Evolutionary conservation across 495 filamentous ascomycete genomes (phyloP), one percentile per base, ranked within the genome.

Genomic region (Trichoderma virens): DNA sequence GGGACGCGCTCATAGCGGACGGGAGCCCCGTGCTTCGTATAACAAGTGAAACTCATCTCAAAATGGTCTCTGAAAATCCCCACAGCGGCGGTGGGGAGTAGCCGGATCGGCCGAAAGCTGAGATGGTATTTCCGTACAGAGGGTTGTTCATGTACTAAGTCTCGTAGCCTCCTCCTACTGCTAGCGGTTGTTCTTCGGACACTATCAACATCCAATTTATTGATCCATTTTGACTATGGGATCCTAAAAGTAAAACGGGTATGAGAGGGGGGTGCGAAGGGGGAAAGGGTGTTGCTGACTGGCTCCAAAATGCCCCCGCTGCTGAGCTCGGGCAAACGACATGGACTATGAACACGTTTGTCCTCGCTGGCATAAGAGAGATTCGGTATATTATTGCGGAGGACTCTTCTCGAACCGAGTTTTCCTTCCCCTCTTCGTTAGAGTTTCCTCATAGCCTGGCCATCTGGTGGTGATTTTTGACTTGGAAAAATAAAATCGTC

Each of bases 301-400:
- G 51, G 27, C 51, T 56, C 51, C 16, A 30, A 56, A 28, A 25
- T 6, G 13, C 34, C 51, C 51, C 51, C 51, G 51, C 51, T 38
- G 41, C 63, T 47, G 43, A 47, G 43, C 18, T n/a, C 43, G 18
- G 20, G 20, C 43, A 47, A 47, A 47, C 18, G 20, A n/a, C 43
- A 47, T 47, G 43, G 20, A 25, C 43, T 47, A n/a, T 47, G n/a
- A 47, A 47, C 43, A 47, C 43, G 20, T 47, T 47, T 47, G 43
- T 47, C 9, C 18, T 47, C 43, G 43, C 43, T 23, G 43, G 43
- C 43, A 47, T 8, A 23, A 47, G 20, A 47, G n/a, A 47, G 20
- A 0, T 47, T 47, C 23, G 43, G 43, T 47, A 47, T 47, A 47
- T 47, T 47, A 47, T n/a, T 47, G 5, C 43, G 18, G n/a, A 20